These are phyloP conservation scores for Boletus sensibilis DNA, from an alignment of 768 basidiomycete genomes.

Conservation along the genomic window DNA sequence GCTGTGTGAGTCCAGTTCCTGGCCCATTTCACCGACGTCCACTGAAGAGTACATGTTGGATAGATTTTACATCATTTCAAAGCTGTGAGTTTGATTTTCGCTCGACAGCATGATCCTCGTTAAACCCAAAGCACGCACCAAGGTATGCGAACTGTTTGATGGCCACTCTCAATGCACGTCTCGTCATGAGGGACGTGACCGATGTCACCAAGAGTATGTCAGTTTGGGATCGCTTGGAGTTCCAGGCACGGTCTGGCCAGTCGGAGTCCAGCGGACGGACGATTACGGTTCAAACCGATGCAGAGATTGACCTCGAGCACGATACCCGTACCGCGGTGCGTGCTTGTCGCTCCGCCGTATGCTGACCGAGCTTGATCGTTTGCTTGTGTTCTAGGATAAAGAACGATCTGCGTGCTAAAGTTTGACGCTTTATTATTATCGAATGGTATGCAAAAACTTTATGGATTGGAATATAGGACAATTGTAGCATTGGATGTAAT, in stretches of 20 bases:
- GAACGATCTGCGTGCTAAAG: background rate
- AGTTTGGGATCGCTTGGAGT: background rate
- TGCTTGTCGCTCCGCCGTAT: background rate
- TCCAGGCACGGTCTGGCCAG: background rate
- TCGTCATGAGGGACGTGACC: background rate
- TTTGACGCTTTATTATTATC: no score
- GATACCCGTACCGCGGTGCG: background rate
- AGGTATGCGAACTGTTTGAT: background rate
- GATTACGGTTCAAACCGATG: background rate
- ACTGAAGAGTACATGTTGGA: background rate
- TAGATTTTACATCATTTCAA: background rate
- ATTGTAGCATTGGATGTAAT: background rate
- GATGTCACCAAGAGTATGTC: background rate
- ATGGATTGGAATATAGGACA: background rate
- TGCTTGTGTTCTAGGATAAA: background rate
- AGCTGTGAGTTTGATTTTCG: background rate
- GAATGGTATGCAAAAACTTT: background rate
- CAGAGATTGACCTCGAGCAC: background rate
- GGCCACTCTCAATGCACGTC: background rate
- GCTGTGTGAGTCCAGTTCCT: background rate
- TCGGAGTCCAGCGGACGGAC: background rate
- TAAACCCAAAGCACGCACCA: background rate
- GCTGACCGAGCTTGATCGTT: background rate
- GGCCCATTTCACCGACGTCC: background rate
- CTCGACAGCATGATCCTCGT: background rate